Conservation (phyloP, 768 basidiomycete species). For the Termitomyces sp. region DNA sequence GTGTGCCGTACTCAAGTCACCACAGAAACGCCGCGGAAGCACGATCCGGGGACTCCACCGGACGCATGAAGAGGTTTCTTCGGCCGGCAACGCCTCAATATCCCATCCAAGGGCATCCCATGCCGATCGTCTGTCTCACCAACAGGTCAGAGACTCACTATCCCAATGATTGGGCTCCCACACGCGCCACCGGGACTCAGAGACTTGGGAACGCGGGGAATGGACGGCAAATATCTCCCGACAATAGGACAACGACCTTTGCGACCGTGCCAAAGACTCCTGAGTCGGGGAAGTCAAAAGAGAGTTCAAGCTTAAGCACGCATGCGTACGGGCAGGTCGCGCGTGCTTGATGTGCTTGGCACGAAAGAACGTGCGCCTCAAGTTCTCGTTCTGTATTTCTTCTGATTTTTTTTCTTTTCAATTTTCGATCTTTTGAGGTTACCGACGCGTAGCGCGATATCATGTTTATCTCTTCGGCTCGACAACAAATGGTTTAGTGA, state of each 20-base stretch:
- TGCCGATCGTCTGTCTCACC: not conserved
- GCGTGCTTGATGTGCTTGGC: slow-evolving; percentile 41
- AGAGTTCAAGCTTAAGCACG: slow-evolving; percentile 17
- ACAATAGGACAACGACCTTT: slow-evolving; percentile 1
- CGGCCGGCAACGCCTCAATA: slow-evolving; percentile 55
- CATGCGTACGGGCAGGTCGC: too few relatives aligned
- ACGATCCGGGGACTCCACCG: slow-evolving; percentile 53
- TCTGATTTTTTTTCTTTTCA: not conserved
- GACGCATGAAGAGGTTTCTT: slow-evolving; percentile 61
- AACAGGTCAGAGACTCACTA: not conserved
- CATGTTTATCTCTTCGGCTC: not conserved
- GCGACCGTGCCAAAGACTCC: slow-evolving; percentile 25
- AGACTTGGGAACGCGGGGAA: not conserved
- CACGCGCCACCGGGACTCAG: not conserved
- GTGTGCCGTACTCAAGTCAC: not conserved
- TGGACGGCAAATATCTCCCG: not conserved
- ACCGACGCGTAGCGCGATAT: not conserved
- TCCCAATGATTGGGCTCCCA: slow-evolving; percentile 1
- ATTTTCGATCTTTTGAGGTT: not conserved
- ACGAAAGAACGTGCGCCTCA: slow-evolving; percentile 44
- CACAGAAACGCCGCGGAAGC: slow-evolving; percentile 58
- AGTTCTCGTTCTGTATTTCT: not conserved
- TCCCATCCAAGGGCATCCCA: slow-evolving; percentile 42
- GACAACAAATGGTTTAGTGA: not conserved
- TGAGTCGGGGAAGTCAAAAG: slow-evolving; percentile 11